Base-by-base conservation (phyloP, 345 rosid genomes). In the Acer yangbiense region DNA sequence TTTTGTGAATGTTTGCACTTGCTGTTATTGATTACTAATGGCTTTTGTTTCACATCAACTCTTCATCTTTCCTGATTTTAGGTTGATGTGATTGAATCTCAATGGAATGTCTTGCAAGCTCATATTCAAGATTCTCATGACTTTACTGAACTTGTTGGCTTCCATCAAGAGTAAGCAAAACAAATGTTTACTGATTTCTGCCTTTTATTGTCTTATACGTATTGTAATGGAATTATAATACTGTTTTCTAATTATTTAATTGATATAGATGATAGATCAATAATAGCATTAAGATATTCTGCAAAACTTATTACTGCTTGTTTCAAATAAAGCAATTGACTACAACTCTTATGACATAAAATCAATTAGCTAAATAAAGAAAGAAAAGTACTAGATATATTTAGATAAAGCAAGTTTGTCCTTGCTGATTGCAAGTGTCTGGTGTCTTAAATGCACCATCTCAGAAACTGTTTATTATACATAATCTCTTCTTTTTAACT, bases 51-150 rank as follows among this genome's bases (percentile, higher is more conserved):
- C 41, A 63, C 48, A 41, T 57, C 10, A 35, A 50, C 6, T 21
- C 69, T 27, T 71, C 48, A 71, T 67, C 54, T 76, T 43, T 32
- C 65, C 35, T 76, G 44, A 73, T 73, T 60, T 75, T 76, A 91
- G 99, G 98, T 96, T 81, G 97, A 94, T 74, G 99, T 94, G 83
- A 91, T 96, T 83, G 99, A 96, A 90, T 94, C 99, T 81, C 99
- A 96, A 76, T 96, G 99, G 99, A 94, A 96, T 78, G 90, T 94
- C 83, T 80, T 94, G 84, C 97, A 90, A 90, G 86, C 90, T 74
- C 97, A 84, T 65, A 90, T 94, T 80, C 92, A 90, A 77, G 93
- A 88, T 80, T 95, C 98, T 82, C 90, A 82, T 58, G 99, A 96
- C 87, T 96, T 95, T 81, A 94, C 93, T 27, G 98, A 93, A 83